A percentile compares a stretch with the other conserved stretches of the same genome.
phyloP scores from a whole-genome alignment of 164 flowering plant species.

The Cinnamomum micranthum region DNA sequence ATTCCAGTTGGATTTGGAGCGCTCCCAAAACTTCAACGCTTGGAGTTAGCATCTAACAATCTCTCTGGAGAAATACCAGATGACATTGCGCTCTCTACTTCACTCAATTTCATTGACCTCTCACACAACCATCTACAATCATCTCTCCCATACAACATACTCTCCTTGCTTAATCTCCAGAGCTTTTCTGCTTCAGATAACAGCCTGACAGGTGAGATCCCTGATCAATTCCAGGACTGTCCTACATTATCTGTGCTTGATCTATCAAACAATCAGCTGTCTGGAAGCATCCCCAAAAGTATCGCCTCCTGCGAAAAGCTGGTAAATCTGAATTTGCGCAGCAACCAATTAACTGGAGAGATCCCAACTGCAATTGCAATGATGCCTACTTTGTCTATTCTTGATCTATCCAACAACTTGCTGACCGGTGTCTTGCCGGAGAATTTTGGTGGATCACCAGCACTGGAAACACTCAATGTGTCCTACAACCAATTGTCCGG shows the following conservation, averaged over 20 bases:
- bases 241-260: conserved; percentile 76
- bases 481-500: conserved; percentile 79
- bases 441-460: conserved; percentile 72
- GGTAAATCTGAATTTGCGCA: conserved; percentile 63
- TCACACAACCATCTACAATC: conserved; percentile 66
- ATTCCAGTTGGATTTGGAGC: conserved; percentile 80
- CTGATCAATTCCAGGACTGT: conserved; percentile 81
- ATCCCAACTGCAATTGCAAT: conserved; percentile 60
- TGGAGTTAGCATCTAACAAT: conserved; percentile 76
- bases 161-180: conserved; percentile 72
- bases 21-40: conserved; percentile 60
- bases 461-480: conserved; percentile 71
- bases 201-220: conserved; percentile 62
- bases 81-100: conserved; percentile 57
- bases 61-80: conserved; percentile 71
- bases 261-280: conserved; percentile 68
- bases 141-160: conserved; percentile 74
- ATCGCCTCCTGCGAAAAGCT: conserved; percentile 73
- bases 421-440: conserved; percentile 76
- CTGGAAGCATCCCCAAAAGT: conserved; percentile 72
- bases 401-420: conserved; percentile 84
- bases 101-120: conserved; percentile 81
- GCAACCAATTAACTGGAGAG: conserved; percentile 61
- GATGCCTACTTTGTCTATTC: conserved; percentile 74
- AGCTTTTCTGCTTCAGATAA: conserved; percentile 63